Evolutionary conservation across 2,329 filamentous ascomycete genomes (phyloP).

Genomic region (Fusarium bulbicola): DNA sequence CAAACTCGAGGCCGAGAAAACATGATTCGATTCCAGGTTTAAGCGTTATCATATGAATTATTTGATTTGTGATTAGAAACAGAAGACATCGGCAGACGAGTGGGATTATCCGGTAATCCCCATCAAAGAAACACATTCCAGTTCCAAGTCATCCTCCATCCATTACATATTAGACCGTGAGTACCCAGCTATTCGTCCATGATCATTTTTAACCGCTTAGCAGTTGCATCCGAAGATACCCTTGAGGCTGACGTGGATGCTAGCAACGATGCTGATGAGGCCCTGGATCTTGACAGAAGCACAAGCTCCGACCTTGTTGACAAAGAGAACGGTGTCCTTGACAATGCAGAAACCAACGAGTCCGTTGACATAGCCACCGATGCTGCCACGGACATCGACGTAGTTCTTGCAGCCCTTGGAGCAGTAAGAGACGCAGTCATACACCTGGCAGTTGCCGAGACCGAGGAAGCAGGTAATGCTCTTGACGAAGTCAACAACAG

Average conservation of each 20-base stretch:
- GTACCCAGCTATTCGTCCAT: background rate
- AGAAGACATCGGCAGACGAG: constrained; percentile 6
- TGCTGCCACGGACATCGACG: constrained; percentile 45
- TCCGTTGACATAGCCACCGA: constrained; percentile 44
- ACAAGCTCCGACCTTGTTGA: constrained; percentile 40
- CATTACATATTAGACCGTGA: constrained; percentile 16
- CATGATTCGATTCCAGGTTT: background rate
- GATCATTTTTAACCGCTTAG: constrained; percentile 27
- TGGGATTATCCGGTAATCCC: constrained; percentile 24
- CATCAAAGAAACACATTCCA: constrained; percentile 1
- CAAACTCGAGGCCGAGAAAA: background rate
- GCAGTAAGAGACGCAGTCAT: constrained; percentile 52
- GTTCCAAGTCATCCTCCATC: constrained; percentile 6
- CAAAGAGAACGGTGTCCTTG: constrained; percentile 43
- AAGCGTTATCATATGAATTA: constrained; percentile 15
- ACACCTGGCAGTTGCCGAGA: constrained; percentile 44
- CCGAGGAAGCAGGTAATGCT: constrained; percentile 45
- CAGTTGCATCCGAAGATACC: constrained; percentile 48
- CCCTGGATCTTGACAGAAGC: constrained; percentile 42
- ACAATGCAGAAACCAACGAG: constrained; percentile 47
- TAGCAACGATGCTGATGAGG: constrained; percentile 48
- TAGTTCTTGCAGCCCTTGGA: constrained; percentile 52
- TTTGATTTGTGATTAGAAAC: background rate
- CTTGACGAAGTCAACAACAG: constrained; percentile 39
- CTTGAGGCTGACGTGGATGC: constrained; percentile 43